Percentiles rank a stretch among this genome's conserved stretches.
Evolutionary conservation across 139 green algal species (phyloP).

Genomic region (Pleodorina starrii): DNA sequence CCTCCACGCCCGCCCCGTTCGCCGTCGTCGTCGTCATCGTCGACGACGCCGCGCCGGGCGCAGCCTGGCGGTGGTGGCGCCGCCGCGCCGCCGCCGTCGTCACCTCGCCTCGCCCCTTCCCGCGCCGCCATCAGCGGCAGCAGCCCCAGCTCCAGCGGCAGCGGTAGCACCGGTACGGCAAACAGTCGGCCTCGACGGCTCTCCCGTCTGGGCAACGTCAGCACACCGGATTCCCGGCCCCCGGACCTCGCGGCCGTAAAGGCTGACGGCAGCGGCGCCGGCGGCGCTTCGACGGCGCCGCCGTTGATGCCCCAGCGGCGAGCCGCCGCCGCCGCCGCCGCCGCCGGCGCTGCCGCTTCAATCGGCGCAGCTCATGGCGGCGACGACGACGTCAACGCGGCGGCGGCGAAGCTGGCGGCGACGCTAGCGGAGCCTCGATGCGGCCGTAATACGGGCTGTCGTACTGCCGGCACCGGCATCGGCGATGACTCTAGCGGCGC

Average conservation of each 20-base stretch:
- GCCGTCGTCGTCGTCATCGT: too few species aligned
- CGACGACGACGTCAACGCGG: not conserved
- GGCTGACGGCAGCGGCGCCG: not conserved
- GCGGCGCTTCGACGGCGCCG: not conserved
- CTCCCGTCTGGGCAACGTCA: not conserved
- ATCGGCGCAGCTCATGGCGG: too few species aligned
- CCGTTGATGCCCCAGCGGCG: too few species aligned
- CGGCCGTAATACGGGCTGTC: not conserved
- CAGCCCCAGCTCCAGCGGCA: not conserved
- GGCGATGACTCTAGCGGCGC: not conserved
- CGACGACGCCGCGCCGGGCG: too few species aligned
- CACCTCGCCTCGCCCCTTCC: not conserved
- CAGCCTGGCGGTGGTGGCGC: too few species aligned
- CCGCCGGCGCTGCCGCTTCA: too few species aligned
- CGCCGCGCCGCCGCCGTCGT: not conserved
- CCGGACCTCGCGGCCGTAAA: not conserved
- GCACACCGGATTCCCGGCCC: not conserved
- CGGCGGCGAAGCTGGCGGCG: not conserved
- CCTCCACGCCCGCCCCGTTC: too few species aligned
- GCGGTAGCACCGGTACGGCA: not conserved
- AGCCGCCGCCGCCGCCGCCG: too few species aligned
- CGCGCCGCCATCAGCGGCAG: too few species aligned
- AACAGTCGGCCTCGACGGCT: not conserved
- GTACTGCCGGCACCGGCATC: not conserved
- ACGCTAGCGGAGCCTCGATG: not conserved